Conservation (phyloP, 768 basidiomycete genomes). For the Suillus subalutaceus region DNA sequence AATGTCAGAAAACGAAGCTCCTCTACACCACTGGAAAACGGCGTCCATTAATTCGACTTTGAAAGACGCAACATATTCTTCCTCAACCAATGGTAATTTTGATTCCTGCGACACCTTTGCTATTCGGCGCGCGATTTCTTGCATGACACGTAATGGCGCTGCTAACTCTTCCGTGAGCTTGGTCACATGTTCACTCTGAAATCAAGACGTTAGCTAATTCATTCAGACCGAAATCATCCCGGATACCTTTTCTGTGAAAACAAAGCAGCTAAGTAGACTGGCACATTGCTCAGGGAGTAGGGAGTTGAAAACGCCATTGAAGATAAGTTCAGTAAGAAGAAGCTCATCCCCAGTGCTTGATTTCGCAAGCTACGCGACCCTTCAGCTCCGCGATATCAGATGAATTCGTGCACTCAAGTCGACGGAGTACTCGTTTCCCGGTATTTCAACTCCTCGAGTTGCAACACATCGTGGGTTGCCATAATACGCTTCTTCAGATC, state of each 20-base stretch:
- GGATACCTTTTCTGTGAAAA: constrained; percentile 92
- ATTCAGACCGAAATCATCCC: neutral
- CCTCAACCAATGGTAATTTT: constrained; percentile 85
- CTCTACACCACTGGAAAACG: constrained; percentile 97
- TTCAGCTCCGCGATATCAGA: constrained; percentile 98
- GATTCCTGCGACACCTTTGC: constrained; percentile 97
- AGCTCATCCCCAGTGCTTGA: constrained; percentile 97
- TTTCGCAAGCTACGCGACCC: constrained; percentile 97
- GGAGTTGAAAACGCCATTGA: constrained; percentile 94
- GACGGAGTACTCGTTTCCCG: constrained; percentile 89
- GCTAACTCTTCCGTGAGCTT: constrained; percentile 94
- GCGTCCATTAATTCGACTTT: constrained; percentile 99
- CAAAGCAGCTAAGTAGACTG: constrained; percentile 94
- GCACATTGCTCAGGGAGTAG: constrained; percentile 91
- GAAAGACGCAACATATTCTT: constrained; percentile 95
- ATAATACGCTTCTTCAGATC: constrained; percentile 84
- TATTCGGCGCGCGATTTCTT: constrained; percentile 92
- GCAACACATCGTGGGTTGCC: constrained; percentile 88
- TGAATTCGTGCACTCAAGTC: constrained; percentile 86
- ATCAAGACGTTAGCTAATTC: constrained; percentile 8
- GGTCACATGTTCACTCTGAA: constrained; percentile 80
- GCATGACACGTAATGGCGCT: constrained; percentile 90
- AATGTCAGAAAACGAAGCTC: constrained; percentile 93
- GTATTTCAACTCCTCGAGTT: constrained; percentile 94
- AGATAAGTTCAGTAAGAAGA: constrained; percentile 93